phyloP scores from a whole-genome alignment of 805 yeast species.

The Hanseniaspora guilliermondii region DNA sequence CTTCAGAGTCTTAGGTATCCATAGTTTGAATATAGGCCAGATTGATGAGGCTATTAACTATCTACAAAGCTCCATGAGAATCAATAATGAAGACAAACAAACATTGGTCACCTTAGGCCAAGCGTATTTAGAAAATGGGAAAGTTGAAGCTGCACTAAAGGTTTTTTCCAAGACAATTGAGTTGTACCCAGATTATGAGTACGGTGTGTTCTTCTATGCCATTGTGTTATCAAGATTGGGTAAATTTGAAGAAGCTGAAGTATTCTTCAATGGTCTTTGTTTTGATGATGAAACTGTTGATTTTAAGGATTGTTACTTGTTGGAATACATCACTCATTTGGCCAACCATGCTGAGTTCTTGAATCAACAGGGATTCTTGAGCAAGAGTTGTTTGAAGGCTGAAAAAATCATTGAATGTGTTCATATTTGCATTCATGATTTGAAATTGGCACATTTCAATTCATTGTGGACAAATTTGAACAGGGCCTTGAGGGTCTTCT shows the following conservation, averaged over 20 bases:
- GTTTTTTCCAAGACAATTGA: conserved; percentile 59
- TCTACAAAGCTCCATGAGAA: conserved; percentile 74
- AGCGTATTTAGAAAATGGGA: conserved; percentile 73
- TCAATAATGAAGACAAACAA: conserved; percentile 51
- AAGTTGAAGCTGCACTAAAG: conserved; percentile 73
- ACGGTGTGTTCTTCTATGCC: conserved; percentile 56
- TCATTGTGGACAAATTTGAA: conserved; percentile 57
- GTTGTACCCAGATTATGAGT: conserved; percentile 44
- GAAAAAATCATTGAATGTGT: conserved; percentile 33
- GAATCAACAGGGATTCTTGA: conserved; percentile 48
- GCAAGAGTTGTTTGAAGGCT: conserved; percentile 46
- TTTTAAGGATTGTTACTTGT: conserved; percentile 8
- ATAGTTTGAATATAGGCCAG: conserved; percentile 56
- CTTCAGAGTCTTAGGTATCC: conserved; percentile 70
- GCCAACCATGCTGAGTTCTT: conserved; percentile 43
- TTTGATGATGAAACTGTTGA: conserved; percentile 9
- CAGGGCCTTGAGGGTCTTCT: conserved; percentile 42
- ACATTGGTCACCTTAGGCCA: conserved; percentile 98
- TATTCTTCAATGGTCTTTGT: conserved; percentile 34
- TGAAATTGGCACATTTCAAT: conserved; percentile 28
- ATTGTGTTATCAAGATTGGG: conserved; percentile 50
- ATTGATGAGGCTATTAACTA: conserved; percentile 72
- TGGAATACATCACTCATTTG: conserved; percentile 25
- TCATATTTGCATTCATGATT: conserved; percentile 16
- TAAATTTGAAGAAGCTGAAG: conserved; percentile 51